Evolutionary conservation across 129 eudicot genomes (phyloP).

Genomic region (Ambrosia artemisiifolia): DNA sequence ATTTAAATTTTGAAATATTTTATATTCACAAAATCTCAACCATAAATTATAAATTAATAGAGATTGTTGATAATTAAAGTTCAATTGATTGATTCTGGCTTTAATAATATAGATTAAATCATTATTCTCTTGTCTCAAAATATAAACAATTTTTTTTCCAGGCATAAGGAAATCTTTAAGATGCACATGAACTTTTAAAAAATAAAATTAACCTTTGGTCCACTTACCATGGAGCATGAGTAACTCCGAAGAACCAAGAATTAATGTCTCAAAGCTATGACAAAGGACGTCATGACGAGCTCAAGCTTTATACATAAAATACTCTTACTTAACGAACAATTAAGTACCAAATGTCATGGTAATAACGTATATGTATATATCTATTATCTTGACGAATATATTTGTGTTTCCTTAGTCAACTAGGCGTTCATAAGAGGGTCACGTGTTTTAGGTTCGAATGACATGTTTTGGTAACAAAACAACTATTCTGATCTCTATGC

Average conservation of each 20-base stretch:
- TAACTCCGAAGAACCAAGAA: background rate
- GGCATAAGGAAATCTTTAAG: background rate
- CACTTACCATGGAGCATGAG: background rate
- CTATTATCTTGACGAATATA: background rate
- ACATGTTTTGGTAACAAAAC: background rate
- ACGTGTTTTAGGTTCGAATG: background rate
- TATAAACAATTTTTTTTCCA: background rate
- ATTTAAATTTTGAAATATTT: conserved; percentile 20
- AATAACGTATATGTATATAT: background rate
- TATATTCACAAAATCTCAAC: background rate
- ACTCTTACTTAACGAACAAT: background rate
- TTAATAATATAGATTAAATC: background rate
- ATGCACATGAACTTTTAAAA: background rate
- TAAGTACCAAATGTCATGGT: background rate
- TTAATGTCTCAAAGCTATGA: background rate
- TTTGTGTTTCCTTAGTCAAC: background rate
- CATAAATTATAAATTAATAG: conserved; percentile 1
- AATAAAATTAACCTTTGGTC: background rate
- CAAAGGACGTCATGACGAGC: background rate
- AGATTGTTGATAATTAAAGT: background rate
- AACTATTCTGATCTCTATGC: background rate
- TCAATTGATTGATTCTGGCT: background rate
- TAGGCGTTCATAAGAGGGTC: background rate
- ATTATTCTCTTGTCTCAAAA: conserved; percentile 6
- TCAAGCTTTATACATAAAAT: background rate